Base-by-base conservation (phyloP, 495 filamentous ascomycete species). In the Rusavskia elegans region DNA sequence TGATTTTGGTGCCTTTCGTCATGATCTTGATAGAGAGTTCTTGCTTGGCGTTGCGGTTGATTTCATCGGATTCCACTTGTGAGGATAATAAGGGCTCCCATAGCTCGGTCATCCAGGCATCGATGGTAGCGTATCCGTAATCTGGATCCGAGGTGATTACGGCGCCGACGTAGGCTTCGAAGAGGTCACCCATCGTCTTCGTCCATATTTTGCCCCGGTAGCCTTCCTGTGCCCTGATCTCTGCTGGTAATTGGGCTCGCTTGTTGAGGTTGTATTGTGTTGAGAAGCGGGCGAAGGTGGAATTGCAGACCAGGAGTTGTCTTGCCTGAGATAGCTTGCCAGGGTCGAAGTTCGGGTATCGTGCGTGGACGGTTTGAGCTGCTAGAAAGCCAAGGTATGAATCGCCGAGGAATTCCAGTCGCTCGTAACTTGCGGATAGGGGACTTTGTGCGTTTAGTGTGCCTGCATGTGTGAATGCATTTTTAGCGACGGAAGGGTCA, bases 101-200 rank as follows among this genome's bases (percentile, higher is more conserved):
- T 1, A 93, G 63, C 10, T 67, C 63, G 44, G 74, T 76, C 45
- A 95, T 62, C 86, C 87, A 95, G 23, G 71, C 56, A 50, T 81
- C 72, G 8, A 71, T 81, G 16, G 68, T 69, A 48, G 60, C 53
- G 48, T 83, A 74, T 7, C 87, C 87, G 40, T 76, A 58, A 11
- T 59, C 63, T 0, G 77, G 66, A 59, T 84, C 72, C 13, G 79
- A 80, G 9, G 87, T 64, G 42, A 93, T 73, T 23, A 86, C 62
- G 13, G 84, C 88, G 19, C 85, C 89, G 10, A 89, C 76, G 63
- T 90, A 94, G 2, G 89, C 82, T 64, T 95, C 89, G 60, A 95
- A 89, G 9, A 95, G 74, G 64, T 95, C 89, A 9, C 80, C 89
- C 45, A 80, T 67, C 17, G 82, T 77, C 63, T 95, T 95, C 25